Conservation (phyloP, 1,139 yeast species). For the Debaryomyces coudertii region DNA sequence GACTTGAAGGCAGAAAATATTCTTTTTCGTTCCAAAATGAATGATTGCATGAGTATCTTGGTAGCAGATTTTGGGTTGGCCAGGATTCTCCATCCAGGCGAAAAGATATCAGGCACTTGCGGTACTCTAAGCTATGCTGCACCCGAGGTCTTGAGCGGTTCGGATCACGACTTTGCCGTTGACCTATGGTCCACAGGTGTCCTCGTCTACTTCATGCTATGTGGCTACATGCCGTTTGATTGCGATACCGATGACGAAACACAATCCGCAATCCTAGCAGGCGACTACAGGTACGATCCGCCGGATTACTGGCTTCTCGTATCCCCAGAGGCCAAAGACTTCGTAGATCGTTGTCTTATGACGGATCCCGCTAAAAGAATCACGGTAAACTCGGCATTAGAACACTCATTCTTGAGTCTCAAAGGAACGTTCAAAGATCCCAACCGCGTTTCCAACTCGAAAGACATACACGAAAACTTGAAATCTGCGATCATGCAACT, state of each 20-base stretch:
- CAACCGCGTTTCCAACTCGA: background rate
- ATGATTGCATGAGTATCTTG: conserved; percentile 46
- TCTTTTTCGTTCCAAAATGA: conserved; percentile 27
- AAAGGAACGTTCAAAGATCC: too few relatives aligned
- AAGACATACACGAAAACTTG: background rate
- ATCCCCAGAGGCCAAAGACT: conserved; percentile 59
- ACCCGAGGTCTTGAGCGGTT: conserved; percentile 59
- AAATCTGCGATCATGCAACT: conserved; percentile 1
- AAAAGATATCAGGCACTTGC: conserved; percentile 34
- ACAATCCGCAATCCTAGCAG: conserved; percentile 57
- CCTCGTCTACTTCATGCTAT: conserved; percentile 66
- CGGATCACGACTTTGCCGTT: conserved; percentile 62
- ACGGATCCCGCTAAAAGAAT: conserved; percentile 51
- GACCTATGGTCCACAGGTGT: conserved; percentile 85
- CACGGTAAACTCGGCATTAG: conserved; percentile 47
- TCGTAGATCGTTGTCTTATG: conserved; percentile 57
- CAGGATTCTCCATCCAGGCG: conserved; percentile 30
- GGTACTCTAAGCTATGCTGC: conserved; percentile 82
- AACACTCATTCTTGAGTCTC: conserved; percentile 49
- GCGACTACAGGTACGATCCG: conserved; percentile 65
- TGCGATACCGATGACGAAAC: conserved; percentile 75
- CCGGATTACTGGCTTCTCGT: conserved; percentile 60
- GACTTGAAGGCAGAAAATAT: conserved; percentile 49
- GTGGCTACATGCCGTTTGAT: conserved; percentile 82
- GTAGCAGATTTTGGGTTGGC: conserved; percentile 79